Evolutionary conservation across 139 green algal genomes (phyloP), one percentile per base, ranked within the genome.

Genomic region (Asterochloris sp.): DNA sequence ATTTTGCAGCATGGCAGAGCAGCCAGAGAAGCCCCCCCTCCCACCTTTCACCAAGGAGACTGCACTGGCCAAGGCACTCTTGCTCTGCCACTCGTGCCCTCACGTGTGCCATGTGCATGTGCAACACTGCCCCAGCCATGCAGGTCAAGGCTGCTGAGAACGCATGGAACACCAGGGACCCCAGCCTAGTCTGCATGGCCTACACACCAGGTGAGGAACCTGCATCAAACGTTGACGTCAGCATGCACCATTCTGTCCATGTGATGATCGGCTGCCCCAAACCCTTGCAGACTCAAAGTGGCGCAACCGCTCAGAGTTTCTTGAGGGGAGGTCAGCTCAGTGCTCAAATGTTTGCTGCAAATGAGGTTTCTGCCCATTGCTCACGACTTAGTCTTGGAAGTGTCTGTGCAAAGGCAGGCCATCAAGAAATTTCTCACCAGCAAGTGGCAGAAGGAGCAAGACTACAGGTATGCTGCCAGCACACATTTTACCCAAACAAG

Each of bases 391-490:
- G 38, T 6, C 4, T 54, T 6, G 38, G 38, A 6, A 10, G 38
- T 54, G 4, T 54, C 6, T 54, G 38, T 54, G 38, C 6, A 6
- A 10, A 54, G 90, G 12, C 83, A 89, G 13, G 87, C 82, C 19
- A 90, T 93, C 26, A 60, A 71, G 66, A 54, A 84, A 29, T 93
- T 94, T 64, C 78, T 94, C 62, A 83, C 47, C 2, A 74, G 76
- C 63, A 94, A 94, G 74, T 94, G 91, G 90, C 61, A 85, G 68
- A 86, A 86, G n/a, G 90, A 94, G 85, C 82, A 82, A 54, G 88
- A 91, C 62, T 94, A 93, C 84, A 21, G 66, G 66, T 71, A 54
- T 54, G 38, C 38, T 54, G 38, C 38, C 38, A 54, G 38, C 38
- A 54, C 38, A 6, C 38, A 54, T 54, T 54, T 54, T 2, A 6